Evolutionary conservation across 2,329 filamentous ascomycete species (phyloP).

Genomic region (Xylariaceae sp.): DNA sequence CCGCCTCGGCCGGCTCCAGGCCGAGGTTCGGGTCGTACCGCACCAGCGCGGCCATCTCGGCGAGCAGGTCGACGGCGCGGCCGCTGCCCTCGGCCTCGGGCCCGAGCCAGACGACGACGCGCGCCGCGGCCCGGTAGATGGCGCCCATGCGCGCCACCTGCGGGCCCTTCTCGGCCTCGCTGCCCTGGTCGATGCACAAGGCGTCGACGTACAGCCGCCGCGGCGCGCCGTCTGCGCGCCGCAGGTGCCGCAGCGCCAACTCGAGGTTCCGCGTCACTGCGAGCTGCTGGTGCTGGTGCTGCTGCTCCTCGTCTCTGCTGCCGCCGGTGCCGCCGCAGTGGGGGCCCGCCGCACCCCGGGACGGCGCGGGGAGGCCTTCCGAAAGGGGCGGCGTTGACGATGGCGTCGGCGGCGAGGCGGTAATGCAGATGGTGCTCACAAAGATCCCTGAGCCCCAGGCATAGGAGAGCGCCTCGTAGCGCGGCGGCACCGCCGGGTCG

Average conservation of each 20-base stretch:
- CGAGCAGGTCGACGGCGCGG: not conserved
- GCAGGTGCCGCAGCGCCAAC: not conserved
- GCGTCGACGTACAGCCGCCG: not conserved
- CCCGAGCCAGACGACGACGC: not conserved
- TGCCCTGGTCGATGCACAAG: not conserved
- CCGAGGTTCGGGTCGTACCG: not conserved
- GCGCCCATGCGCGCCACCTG: not conserved
- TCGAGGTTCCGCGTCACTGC: not conserved
- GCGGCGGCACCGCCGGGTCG: not conserved
- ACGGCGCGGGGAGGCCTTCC: too few relatives aligned
- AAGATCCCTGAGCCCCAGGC: not conserved
- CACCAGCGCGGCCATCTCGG: not conserved
- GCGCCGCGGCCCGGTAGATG: not conserved
- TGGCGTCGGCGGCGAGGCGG: not conserved
- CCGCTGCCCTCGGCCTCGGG: not conserved
- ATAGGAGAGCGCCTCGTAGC: slow-evolving; percentile 2
- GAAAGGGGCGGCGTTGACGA: too few relatives aligned
- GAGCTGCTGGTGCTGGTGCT: too few relatives aligned
- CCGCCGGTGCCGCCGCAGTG: too few relatives aligned
- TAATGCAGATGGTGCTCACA: not conserved
- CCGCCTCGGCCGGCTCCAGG: too few relatives aligned
- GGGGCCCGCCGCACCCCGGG: too few relatives aligned
- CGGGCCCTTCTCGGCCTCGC: not conserved
- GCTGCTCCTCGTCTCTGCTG: too few relatives aligned
- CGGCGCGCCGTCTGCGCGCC: not conserved